A percentile compares a stretch with the other conserved stretches of the same genome.
phyloP scores from a whole-genome alignment of 2,329 filamentous ascomycete species.

The Cordyceps javanica region DNA sequence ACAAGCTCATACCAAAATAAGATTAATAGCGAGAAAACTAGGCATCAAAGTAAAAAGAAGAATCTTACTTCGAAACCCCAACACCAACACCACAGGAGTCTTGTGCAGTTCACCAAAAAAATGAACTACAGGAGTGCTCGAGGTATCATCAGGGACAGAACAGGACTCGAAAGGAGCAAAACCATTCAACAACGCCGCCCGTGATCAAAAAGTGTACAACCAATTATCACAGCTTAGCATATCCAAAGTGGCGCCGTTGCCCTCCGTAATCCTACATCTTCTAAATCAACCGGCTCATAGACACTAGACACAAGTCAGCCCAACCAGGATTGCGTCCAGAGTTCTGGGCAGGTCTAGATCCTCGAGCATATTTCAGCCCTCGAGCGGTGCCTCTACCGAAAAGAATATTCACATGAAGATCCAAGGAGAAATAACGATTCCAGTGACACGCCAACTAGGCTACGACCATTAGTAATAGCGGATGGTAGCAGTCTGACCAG shows the following conservation, averaged over 20 bases:
- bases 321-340: background rate
- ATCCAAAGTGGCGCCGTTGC: slow-evolving; percentile 7
- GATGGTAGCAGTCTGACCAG: slow-evolving; percentile 37
- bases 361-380: background rate
- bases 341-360: background rate
- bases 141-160: background rate
- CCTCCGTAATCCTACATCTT: background rate
- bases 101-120: background rate
- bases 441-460: background rate
- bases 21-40: slow-evolving; percentile 9
- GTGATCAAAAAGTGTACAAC: background rate
- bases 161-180: background rate
- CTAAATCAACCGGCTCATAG: background rate
- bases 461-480: slow-evolving; percentile 33
- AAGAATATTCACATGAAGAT: slow-evolving; percentile 14
- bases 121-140: background rate
- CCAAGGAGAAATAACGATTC: slow-evolving; percentile 23
- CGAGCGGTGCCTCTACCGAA: background rate
- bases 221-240: slow-evolving; percentile 9
- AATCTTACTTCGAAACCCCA: slow-evolving; percentile 4
- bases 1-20: slow-evolving; percentile 6
- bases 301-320: background rate
- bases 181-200: background rate
- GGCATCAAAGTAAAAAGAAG: slow-evolving; percentile 8
- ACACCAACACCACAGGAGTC: background rate